Evolutionary conservation across 805 yeast genomes (phyloP), one percentile per base, ranked within the genome.

Genomic region (Debaryomyces prosopidis): DNA sequence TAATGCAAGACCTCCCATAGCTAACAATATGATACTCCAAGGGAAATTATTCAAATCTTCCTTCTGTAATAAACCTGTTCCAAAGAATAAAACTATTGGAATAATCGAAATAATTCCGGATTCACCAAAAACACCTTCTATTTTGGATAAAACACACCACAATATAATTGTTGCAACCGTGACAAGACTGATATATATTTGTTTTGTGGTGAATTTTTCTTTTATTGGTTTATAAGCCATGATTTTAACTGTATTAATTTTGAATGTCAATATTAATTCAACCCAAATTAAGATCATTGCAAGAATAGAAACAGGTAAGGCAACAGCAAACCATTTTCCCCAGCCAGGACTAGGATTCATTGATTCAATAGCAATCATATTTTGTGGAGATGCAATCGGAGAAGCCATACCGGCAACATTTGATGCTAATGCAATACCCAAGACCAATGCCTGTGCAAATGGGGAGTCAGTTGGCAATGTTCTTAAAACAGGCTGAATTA

Each of bases 341-440:
- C 99, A 92, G 7, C 81, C 79, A 12, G 85, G 85, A 39, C 85
- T 81, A 1, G 95, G 96, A 45, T 75, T 76, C 98, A 92, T 92
- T 54, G 85, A 73, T 45, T 89, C 91, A 41, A 92, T 76, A 1
- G 97, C 96, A 56, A 92, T 84, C 50, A 92, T 88, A 64, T 92
- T 92, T 62, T 92, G 99, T 1, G 99, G 99, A 2, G 97, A 89
- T 1, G 97, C 91, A 59, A 92, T 92, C 6, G 99, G 99, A 3
- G 96, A 89, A 0, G 96, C 86, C 96, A 91, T 92, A 52, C 99
- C 99, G 17, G 96, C 98, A 39, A 92, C 73, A 61, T 92, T 89
- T 6, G 96, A 86, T 1, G 98, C 95, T 45, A 92, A 71, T 0
- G 98, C 98, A 54, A 92, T 87, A 36, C 97, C 98, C 38, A 92